Conservation (phyloP, 176 grass and related monocot species). For the Urochloa ruziziensis region DNA sequence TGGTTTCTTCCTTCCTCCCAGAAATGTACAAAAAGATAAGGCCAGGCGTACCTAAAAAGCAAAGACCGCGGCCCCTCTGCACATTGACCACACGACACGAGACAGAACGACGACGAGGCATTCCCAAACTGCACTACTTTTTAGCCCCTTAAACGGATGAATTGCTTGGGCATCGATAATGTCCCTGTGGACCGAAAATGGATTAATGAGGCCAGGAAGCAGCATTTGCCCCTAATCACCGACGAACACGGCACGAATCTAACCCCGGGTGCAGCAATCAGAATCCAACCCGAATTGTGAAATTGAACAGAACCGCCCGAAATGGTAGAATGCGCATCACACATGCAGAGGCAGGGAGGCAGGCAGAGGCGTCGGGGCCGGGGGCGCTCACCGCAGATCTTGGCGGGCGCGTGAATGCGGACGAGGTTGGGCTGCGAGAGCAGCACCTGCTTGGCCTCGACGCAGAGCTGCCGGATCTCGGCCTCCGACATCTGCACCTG, state of each 20-base stretch:
- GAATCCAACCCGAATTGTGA: background rate
- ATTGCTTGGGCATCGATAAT: background rate
- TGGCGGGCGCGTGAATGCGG: conserved; percentile 49
- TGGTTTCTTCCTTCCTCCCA: background rate
- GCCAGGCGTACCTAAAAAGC: conserved; percentile 6
- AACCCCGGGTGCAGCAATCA: background rate
- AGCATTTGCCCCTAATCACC: background rate
- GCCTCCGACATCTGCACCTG: conserved; percentile 93
- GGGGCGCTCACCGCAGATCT: conserved; percentile 69
- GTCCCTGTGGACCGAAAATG: background rate
- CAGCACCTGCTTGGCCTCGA: conserved; percentile 80
- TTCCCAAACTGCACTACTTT: background rate
- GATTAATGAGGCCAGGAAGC: background rate
- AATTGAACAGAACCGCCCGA: background rate
- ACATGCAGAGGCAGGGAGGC: background rate
- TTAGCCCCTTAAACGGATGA: background rate
- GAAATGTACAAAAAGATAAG: conserved; percentile 9
- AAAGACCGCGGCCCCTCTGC: background rate
- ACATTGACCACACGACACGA: background rate
- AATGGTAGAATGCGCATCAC: background rate
- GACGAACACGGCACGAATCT: background rate
- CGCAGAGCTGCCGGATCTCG: conserved; percentile 93
- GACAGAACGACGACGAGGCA: background rate
- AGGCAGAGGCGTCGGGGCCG: background rate
- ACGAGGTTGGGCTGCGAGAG: conserved; percentile 63